phyloP scores from a whole-genome alignment of 116 monocot genomes.

The Cymodocea nodosa region DNA sequence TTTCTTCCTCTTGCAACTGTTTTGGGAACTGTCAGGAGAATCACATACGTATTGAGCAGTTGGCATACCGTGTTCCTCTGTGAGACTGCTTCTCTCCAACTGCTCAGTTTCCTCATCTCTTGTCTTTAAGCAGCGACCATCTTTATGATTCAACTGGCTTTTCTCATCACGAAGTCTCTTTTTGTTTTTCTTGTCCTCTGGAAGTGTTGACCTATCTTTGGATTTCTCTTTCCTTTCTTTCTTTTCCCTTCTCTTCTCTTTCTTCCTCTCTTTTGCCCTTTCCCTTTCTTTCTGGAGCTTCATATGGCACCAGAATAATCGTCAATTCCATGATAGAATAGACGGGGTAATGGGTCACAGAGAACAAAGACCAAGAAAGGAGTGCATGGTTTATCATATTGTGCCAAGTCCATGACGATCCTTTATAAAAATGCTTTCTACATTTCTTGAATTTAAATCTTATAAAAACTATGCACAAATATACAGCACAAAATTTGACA shows the following conservation, averaged over 20 bases:
- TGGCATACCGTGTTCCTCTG: conserved; percentile 48
- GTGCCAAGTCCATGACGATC: not conserved
- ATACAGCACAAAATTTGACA: no score
- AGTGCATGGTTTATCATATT: not conserved
- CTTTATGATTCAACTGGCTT: conserved; percentile 3
- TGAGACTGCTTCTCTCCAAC: conserved; percentile 61
- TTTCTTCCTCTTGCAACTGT: conserved; percentile 41
- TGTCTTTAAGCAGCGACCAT: not conserved
- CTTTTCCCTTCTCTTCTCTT: conserved; percentile 13
- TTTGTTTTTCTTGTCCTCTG: conserved; percentile 17
- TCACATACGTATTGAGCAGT: conserved; percentile 8
- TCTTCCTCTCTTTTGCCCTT: conserved; percentile 15
- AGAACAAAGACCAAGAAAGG: not conserved
- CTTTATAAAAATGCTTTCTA: not conserved
- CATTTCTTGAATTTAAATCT: not conserved
- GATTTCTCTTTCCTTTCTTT: conserved; percentile 23
- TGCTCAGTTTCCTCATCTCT: conserved; percentile 21
- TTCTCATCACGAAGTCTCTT: conserved; percentile 30
- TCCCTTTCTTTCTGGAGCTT: conserved; percentile 40
- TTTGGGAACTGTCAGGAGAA: conserved; percentile 45
- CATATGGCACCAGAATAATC: conserved; percentile 27
- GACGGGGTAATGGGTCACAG: conserved; percentile 5
- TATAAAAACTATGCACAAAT: no score
- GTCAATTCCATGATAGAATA: conserved; percentile 39
- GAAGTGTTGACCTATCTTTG: conserved; percentile 2